Conservation (phyloP, 352 stramenopile genomes). For the Globisporangium takayamanum region DNA sequence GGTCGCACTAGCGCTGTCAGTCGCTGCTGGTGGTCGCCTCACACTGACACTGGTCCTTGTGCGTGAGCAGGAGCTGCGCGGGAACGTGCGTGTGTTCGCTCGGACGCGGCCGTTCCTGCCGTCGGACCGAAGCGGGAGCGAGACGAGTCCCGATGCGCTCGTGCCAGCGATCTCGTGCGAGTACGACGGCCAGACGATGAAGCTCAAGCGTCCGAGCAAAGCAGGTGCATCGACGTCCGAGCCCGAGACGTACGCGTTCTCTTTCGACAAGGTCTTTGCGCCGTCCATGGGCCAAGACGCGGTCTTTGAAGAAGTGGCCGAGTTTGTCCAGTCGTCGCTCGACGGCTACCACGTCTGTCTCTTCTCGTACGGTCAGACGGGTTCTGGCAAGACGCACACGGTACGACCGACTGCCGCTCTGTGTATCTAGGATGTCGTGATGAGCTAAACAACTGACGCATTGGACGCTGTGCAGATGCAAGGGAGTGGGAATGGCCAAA, state of each 20-base stretch:
- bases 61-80: conserved; percentile 90
- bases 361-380: conserved; percentile 94
- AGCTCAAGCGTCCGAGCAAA: conserved; percentile 46
- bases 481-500: conserved; percentile 92
- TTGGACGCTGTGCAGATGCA: conserved; percentile 81
- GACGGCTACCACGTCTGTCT: conserved; percentile 96
- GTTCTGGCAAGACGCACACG: conserved; percentile 93
- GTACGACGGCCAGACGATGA: conserved; percentile 64
- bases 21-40: not conserved
- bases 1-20: not conserved
- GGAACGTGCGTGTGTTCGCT: conserved; percentile 98
- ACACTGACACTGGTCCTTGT: not conserved
- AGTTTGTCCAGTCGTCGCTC: conserved; percentile 97
- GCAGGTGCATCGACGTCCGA: conserved; percentile 21
- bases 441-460: not conserved
- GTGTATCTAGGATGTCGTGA: not conserved
- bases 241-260: conserved; percentile 77
- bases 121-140: conserved; percentile 52
- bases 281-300: conserved; percentile 89
- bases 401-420: conserved; percentile 18
- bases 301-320: conserved; percentile 95
- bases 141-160: conserved; percentile 21
- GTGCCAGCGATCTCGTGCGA: conserved; percentile 57
- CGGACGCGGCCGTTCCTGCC: conserved; percentile 89
- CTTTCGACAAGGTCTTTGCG: conserved; percentile 96